Base-by-base conservation (phyloP, 768 basidiomycete species). In the Termitomyces sp. region DNA sequence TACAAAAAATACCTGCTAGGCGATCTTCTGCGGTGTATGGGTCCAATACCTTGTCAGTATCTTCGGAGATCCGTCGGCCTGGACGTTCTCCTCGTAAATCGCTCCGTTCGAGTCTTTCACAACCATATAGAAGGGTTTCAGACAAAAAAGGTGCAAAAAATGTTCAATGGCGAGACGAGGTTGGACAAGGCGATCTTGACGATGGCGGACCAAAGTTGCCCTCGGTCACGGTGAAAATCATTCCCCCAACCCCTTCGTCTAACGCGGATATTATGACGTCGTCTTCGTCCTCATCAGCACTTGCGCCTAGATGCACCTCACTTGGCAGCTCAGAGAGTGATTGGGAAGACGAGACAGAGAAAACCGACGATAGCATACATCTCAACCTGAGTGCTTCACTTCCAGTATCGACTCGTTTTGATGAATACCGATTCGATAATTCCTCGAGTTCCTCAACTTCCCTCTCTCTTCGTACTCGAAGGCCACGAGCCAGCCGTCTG, bases 161-260 rank as follows among this genome's bases (percentile, higher is more conserved):
- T 54, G 89, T 94, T 3, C 90, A 94, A 67, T 94, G 92, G 92
- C 82, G 79, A 56, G 91, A 94, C 63, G 88, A 94, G 70, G 90
- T 79, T 6, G 91, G 91, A n/a, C 86, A 87, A 66, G 92, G 91
- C 28, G 79, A 85, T 52, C 72, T 93, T 47, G 88, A 90, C 61
- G 90, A 92, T 63, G 77, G 79, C 53, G 72, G 82, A 59, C 61
- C 70, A 57, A 72, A 74, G 45, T 58, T 64, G 14, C 62, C 63
- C 47, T 67, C 52, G 47, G 63, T 77, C 22, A 68, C 71, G 44
- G 70, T 80, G 30, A 66, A 71, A 32, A 65, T 79, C 52, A 80
- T 76, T 52, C 76, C 80, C 45, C 74, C 78, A 14, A 78, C 75
- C 57, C 77, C 78, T 18, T 67, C 66, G 26, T 64, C 65, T 11